These are phyloP conservation scores for Aciculoconidium aculeatum DNA, from an alignment of 805 yeast genomes.

Conservation along the genomic window DNA sequence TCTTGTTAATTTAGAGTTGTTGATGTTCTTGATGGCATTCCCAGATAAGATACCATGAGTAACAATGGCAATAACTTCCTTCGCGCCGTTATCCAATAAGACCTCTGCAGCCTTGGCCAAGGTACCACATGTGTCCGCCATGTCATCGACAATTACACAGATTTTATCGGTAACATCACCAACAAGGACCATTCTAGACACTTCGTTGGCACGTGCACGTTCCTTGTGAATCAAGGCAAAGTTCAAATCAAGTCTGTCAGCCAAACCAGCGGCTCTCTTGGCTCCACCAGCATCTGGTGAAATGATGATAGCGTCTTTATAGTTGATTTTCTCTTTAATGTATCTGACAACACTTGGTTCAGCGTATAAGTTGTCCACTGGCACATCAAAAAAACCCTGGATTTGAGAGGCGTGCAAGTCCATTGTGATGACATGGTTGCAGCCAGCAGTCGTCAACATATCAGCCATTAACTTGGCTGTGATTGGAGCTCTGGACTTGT, in stretches of 20 bases:
- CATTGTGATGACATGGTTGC: slow-evolving; percentile 83
- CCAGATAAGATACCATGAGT: slow-evolving; percentile 79
- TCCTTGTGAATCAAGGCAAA: slow-evolving; percentile 84
- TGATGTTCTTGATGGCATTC: slow-evolving; percentile 65
- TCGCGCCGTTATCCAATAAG: slow-evolving; percentile 60
- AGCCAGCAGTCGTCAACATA: slow-evolving; percentile 76
- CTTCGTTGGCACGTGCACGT: slow-evolving; percentile 78
- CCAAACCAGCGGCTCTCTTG: slow-evolving; percentile 80
- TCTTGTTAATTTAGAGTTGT: slow-evolving; percentile 58
- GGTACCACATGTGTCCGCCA: slow-evolving; percentile 90
- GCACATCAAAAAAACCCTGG: slow-evolving; percentile 79
- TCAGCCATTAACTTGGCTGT: slow-evolving; percentile 83
- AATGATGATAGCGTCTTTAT: slow-evolving; percentile 61
- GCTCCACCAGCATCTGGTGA: slow-evolving; percentile 93
- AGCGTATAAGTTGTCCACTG: slow-evolving; percentile 79
- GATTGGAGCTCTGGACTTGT: slow-evolving; percentile 78
- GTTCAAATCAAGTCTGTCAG: slow-evolving; percentile 71
- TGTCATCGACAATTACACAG: slow-evolving; percentile 78
- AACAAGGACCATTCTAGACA: slow-evolving; percentile 76
- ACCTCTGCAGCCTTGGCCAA: slow-evolving; percentile 78
- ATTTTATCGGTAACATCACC: slow-evolving; percentile 76
- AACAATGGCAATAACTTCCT: slow-evolving; percentile 72
- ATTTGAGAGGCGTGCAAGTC: slow-evolving; percentile 86
- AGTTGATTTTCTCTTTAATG: slow-evolving; percentile 56
- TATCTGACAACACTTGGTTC: slow-evolving; percentile 78